Percentiles rank a stretch among this genome's conserved stretches.
These are phyloP conservation scores for Alternaria gansuensis DNA, from an alignment of 2,329 filamentous ascomycete species.

Conservation along the genomic window DNA sequence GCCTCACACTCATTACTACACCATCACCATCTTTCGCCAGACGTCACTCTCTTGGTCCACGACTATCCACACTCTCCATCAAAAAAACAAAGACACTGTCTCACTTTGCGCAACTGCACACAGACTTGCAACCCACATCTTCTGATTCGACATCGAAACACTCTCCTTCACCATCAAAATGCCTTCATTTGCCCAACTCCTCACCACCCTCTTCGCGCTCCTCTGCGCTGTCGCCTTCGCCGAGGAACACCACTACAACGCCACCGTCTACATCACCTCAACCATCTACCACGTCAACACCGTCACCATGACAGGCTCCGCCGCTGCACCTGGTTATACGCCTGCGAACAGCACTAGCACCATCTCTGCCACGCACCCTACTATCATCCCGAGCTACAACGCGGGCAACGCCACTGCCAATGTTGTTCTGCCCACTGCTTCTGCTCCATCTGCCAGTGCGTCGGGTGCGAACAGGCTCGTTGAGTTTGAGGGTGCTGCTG, in stretches of 20 bases:
- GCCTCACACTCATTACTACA: slow-evolving; percentile 11
- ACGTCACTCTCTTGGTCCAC: slow-evolving; percentile 10
- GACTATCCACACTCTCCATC: slow-evolving; percentile 19
- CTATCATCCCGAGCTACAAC: slow-evolving; percentile 27
- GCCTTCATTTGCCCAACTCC: slow-evolving; percentile 48
- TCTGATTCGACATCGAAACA: slow-evolving; percentile 17
- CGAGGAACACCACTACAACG: slow-evolving; percentile 39
- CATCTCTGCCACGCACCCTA: slow-evolving; percentile 35
- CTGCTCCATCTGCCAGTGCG: slow-evolving; percentile 24
- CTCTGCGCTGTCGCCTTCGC: slow-evolving; percentile 42
- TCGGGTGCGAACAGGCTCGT: slow-evolving; percentile 23
- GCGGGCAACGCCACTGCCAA: slow-evolving; percentile 34
- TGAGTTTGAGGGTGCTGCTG: slow-evolving; percentile 48
- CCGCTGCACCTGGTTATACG: slow-evolving; percentile 27
- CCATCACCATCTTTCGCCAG: slow-evolving; percentile 1
- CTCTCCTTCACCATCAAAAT: slow-evolving; percentile 36
- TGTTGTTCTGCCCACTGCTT: slow-evolving; percentile 17
- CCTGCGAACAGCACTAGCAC: slow-evolving; percentile 48
- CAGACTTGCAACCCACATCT: slow-evolving; percentile 12
- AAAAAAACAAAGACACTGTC: slow-evolving; percentile 6
- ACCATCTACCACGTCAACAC: slow-evolving; percentile 53
- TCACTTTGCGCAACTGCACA: slow-evolving; percentile 22
- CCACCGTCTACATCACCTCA: slow-evolving; percentile 51
- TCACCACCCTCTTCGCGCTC: slow-evolving; percentile 49
- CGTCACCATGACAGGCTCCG: slow-evolving; percentile 46